Base-by-base conservation (phyloP, 2,329 filamentous ascomycete genomes). In the Aspergillus phoenicis region DNA sequence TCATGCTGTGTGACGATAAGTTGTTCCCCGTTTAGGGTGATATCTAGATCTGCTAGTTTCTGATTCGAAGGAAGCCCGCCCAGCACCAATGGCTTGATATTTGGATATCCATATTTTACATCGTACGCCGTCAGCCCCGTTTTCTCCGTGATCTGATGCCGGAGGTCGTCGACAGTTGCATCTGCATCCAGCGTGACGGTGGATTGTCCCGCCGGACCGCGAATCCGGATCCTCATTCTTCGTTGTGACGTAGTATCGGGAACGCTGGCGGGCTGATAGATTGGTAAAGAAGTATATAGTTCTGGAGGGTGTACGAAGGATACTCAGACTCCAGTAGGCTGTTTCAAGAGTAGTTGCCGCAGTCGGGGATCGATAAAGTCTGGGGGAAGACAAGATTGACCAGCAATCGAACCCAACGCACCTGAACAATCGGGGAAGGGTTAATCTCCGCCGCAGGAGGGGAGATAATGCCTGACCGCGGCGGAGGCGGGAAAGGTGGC, bases 91-190 rank as follows among this genome's bases (percentile, higher is more conserved):
- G 86, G 81, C 71, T 89, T 87, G 39, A 76, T 68, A 24, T 91
- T 88, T 0, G 94, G 94, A 69, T 90, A 96, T 38, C 92, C 92
- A 77, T 89, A 91, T 81, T 95, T 97, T 64, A 96, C 80, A 47
- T 90, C 85, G 71, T 94, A 93, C 13, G 82, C 81, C 6, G 81
- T 70, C 15, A 94, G 81, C 4, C 85, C 85, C 1, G 90, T 91
- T 70, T 86, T 85, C 53, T 84, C 78, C 55, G 82, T 82, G 69
- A 82, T 80, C 52, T 77, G 70, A 52, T 62, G 62, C 43, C 64
- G 71, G 2, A 82, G 74, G 33, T 80, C 76, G n/a, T 71, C 71
- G 33, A 81, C 69, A 8, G 78, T 81, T 56, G 91, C 89, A 62
- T 85, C 79, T 58, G 92, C 88, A 38, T 87, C 81, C 28, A 96